Evolutionary conservation across 306 rosid genomes (phyloP).

Genomic region (Sicyos baderoa): DNA sequence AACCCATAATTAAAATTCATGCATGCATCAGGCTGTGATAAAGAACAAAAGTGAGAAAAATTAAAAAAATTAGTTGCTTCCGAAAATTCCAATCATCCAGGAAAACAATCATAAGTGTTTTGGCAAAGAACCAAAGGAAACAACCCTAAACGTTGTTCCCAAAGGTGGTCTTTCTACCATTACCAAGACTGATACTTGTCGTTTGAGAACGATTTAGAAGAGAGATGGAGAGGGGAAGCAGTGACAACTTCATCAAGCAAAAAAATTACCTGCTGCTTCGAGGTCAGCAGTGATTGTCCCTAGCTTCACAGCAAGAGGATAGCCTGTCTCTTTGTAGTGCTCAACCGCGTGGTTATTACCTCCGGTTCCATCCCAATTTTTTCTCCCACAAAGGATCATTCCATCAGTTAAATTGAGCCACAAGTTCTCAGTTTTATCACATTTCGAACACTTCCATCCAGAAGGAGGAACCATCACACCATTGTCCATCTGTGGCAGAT

Average conservation of each 20-base stretch:
- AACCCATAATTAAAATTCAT: conserved; percentile 39
- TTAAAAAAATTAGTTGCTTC: neutral
- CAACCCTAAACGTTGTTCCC: neutral
- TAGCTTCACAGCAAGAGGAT: conserved; percentile 90
- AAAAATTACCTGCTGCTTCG: conserved; percentile 86
- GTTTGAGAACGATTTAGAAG: too few relatives aligned
- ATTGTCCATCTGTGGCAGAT: conserved; percentile 70
- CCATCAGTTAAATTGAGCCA: too few relatives aligned
- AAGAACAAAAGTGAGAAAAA: neutral
- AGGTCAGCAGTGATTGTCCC: conserved; percentile 95
- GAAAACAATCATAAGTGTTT: neutral
- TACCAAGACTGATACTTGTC: too few relatives aligned
- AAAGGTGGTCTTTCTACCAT: neutral
- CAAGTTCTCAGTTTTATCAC: too few relatives aligned
- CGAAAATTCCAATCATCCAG: neutral
- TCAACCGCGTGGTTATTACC: conserved; percentile 99
- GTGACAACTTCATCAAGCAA: conserved; percentile 16
- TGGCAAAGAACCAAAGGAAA: neutral
- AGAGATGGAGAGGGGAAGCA: too few relatives aligned
- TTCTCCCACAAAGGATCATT: too few relatives aligned
- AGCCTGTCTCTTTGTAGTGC: too few relatives aligned
- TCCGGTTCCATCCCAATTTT: too few relatives aligned
- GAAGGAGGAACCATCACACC: conserved; percentile 72
- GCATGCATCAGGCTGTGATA: conserved; percentile 8
- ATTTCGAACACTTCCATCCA: too few relatives aligned